Percentiles rank a stretch among this genome's conserved stretches.
Evolutionary conservation across 2,329 filamentous ascomycete species (phyloP).

Genomic region (Cadophora sp.): DNA sequence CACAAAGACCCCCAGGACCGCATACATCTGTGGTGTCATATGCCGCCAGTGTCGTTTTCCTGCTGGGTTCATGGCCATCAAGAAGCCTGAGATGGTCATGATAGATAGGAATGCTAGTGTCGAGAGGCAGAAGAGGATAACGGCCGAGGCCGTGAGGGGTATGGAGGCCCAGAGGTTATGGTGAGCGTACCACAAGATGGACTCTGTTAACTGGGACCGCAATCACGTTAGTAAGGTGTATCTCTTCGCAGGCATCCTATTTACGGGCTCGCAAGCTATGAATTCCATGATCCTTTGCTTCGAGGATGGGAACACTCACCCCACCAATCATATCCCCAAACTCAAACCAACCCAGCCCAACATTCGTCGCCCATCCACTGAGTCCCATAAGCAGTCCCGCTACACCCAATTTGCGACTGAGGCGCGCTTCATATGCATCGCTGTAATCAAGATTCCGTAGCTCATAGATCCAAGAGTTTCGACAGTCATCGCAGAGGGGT

Average conservation of each 20-base stretch:
- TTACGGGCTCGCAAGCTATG: not conserved
- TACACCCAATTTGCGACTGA: not conserved
- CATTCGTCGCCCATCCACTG: slow-evolving; percentile 4
- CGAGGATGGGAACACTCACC: not conserved
- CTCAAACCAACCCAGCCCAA: not conserved
- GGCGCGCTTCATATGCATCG: not conserved
- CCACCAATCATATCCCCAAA: slow-evolving; percentile 10
- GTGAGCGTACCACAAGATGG: not conserved
- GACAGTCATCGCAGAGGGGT: not conserved
- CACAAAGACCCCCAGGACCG: not conserved
- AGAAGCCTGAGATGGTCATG: not conserved
- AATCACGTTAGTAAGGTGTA: not conserved
- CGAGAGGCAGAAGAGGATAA: not conserved
- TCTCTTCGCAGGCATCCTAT: not conserved
- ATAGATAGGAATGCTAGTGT: not conserved
- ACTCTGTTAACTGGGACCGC: not conserved
- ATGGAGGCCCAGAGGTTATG: not conserved
- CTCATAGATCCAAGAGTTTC: not conserved
- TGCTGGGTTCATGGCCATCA: not conserved
- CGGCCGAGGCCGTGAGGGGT: not conserved
- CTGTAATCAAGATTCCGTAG: slow-evolving; percentile 2
- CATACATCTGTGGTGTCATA: slow-evolving; percentile 6
- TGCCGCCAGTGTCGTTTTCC: slow-evolving; percentile 3
- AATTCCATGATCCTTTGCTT: not conserved
- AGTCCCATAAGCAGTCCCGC: not conserved